Conservation (phyloP, 2,329 filamentous ascomycete genomes). For the Pseudopithomyces chartarum region DNA sequence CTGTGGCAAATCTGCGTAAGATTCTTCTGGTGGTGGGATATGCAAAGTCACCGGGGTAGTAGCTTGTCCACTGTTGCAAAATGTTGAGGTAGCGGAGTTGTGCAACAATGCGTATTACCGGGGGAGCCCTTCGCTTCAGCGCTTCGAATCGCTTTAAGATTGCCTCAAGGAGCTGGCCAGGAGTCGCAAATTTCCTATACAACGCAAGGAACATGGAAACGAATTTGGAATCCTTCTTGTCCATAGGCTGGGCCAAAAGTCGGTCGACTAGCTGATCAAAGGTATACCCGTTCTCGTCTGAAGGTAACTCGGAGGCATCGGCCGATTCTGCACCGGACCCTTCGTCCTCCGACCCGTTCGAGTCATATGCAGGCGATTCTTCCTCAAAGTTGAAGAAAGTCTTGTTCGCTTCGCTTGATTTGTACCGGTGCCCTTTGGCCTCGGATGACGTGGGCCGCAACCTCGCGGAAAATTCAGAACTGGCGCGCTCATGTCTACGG, state of each 20-base stretch:
- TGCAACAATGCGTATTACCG: conserved; percentile 76
- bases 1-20: conserved; percentile 74
- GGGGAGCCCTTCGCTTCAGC: conserved; percentile 68
- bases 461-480: conserved; percentile 51
- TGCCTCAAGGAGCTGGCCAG: conserved; percentile 75
- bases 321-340: conserved; percentile 64
- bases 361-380: conserved; percentile 71
- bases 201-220: conserved; percentile 86
- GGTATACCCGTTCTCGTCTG: conserved; percentile 65
- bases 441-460: conserved; percentile 35
- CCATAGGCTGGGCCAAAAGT: conserved; percentile 80
- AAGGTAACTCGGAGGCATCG: conserved; percentile 39
- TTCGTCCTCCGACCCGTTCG: conserved; percentile 69
- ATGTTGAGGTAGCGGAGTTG: conserved; percentile 85
- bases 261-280: conserved; percentile 72
- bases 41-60: conserved; percentile 93
- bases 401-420: conserved; percentile 51
- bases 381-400: conserved; percentile 72
- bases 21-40: conserved; percentile 72
- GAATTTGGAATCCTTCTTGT: conserved; percentile 88
- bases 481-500: conserved; percentile 53
- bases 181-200: conserved; percentile 91
- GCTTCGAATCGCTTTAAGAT: conserved; percentile 78
- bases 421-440: conserved; percentile 41
- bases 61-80: conserved; percentile 84